Base-by-base conservation (phyloP, 768 basidiomycete species). In the Hygrocybe punicea region DNA sequence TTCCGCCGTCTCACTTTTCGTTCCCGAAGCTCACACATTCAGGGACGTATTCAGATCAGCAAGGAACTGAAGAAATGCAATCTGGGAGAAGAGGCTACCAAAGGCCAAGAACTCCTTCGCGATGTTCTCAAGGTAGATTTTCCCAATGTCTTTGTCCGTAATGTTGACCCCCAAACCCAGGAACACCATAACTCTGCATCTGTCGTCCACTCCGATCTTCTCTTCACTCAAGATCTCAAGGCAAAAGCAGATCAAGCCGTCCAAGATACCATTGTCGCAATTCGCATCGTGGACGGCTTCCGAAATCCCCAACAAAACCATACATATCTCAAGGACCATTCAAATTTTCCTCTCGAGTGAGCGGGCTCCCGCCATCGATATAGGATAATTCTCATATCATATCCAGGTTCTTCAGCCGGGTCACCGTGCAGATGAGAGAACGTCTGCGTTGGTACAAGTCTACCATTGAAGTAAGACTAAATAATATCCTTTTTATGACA, bases 341-440 rank as follows among this genome's bases (percentile, higher is more conserved):
- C 91, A 2, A 78, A 76, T n/a, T 93, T 92, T 71, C 91, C 91
- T 21, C 73, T 90, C 9, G 91, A 91, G 88, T 91, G 61, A 47
- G 85, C 76, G 17, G 13, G 10, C 36, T 16, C 23, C 11, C n/a
- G n/a, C n/a, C n/a, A n/a, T n/a, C n/a, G n/a, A n/a, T n/a, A n/a
- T n/a, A n/a, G n/a, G n/a, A n/a, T n/a, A n/a, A n/a, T n/a, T n/a
- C n/a, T n/a, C n/a, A n/a, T n/a, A n/a, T n/a, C n/a, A n/a, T n/a
- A n/a, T n/a, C n/a, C 55, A 91, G 89, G 63, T 90, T 84, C 71
- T 91, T 92, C 73, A 78, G 75, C 23, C 81, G 88, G 19, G 81
- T 89, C 35, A 84, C 87, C 13, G 78, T 82, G 52, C 82, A 90
- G 62, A 86, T 91, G 83, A 77, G 77, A 55, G 84, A 87, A 61